These are phyloP conservation scores for Psidium guajava DNA, from an alignment of 345 rosid genomes.

Conservation along the genomic window DNA sequence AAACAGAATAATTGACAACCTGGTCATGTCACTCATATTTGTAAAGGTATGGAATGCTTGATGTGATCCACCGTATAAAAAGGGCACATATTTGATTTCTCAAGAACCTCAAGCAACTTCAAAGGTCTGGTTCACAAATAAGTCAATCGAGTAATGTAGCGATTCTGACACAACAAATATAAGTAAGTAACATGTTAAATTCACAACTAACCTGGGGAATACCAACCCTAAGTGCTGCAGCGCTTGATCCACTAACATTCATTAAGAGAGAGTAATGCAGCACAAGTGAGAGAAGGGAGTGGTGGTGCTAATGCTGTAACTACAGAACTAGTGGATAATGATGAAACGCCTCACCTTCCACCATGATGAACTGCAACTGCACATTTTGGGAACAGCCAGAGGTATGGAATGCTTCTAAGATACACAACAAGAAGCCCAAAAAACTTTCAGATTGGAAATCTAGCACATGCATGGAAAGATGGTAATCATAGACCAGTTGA, in stretches of 20 bases:
- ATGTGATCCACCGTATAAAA: not conserved
- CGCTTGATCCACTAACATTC: constrained; percentile 60
- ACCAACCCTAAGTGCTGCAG: constrained; percentile 77
- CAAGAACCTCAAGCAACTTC: not conserved
- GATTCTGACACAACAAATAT: not conserved
- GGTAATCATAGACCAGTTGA: not conserved
- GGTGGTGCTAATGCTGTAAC: not conserved
- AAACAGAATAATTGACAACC: not conserved
- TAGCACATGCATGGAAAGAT: not conserved
- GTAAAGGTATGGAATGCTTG: no score
- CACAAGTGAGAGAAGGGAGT: constrained; percentile 1
- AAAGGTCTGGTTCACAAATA: not conserved
- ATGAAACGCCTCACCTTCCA: constrained; percentile 48
- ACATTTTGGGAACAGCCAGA: constrained; percentile 60
- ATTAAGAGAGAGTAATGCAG: not conserved
- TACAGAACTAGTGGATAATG: not conserved
- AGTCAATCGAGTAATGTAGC: not conserved
- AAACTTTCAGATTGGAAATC: constrained; percentile 1
- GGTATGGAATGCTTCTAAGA: constrained; percentile 35
- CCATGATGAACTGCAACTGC: constrained; percentile 84
- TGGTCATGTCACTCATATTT: not conserved
- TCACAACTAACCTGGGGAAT: constrained; percentile 60
- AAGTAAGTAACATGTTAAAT: not conserved
- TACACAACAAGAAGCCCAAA: not conserved
- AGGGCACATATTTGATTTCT: not conserved